Base-by-base conservation (phyloP, 345 rosid genomes). In the Murraya koenigii region DNA sequence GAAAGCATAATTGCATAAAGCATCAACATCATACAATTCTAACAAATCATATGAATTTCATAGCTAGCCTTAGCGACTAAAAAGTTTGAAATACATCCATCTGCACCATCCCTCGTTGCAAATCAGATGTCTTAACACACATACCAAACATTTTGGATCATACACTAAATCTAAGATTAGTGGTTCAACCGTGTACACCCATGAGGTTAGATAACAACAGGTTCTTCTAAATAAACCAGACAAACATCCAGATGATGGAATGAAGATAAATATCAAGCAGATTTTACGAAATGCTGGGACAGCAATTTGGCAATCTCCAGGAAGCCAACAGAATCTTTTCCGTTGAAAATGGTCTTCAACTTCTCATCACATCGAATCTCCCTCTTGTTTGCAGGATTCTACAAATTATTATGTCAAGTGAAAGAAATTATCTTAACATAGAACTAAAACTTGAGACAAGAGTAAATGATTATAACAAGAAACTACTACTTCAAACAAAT, bases 351-450 rank as follows among this genome's bases (percentile, higher is more conserved):
- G 8, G 59, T 35, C 82, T 77, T 84, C 82, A 86, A 41, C 73
- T 77, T 79, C 35, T 79, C 84, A 54, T 85, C 86, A 3, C 85
- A 79, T 13, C 68, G 68, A 28, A 71, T 61, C 66, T 83, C 86
- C 80, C 49, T 81, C 83, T 77, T 83, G 77, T 77, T 83, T 28
- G 80, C 77, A 62, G 86, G 88, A 66, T 86, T 83, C 86, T 86
- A 56, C 67, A 79, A 75, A 36, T 1, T 47, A 38, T 39, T 10
- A 17, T 49, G 61, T 62, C 79, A 75, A 6, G 33, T 19, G 13
- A 59, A 62, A 35, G 28, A 20, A 41, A 13, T 17, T 17, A 73
- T 39, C 15, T 10, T 19, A 59, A 35, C 10, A 33, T 23, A 36
- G 15, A 71, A 55, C 22, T 32, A 7, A 30, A 64, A 38, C 30